Conservation (phyloP, 306 rosid species). For the Mucuna pruriens region DNA sequence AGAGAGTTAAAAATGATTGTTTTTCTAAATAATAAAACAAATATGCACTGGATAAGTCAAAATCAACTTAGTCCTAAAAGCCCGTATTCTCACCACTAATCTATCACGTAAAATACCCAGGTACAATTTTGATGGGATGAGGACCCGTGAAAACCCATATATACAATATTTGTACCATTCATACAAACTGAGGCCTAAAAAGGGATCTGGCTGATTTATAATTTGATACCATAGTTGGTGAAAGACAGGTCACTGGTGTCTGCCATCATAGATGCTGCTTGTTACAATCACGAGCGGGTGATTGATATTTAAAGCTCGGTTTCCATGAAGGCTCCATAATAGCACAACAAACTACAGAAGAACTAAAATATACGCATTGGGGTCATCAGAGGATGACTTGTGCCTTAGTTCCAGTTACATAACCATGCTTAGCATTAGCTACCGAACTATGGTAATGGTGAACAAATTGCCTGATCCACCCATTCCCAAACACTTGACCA, state of each 20-base stretch:
- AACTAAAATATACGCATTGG: slow-evolving; percentile 43
- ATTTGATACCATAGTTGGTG: background rate
- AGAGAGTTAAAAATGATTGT: background rate
- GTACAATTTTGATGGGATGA: background rate
- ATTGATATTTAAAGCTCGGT: slow-evolving; percentile 24
- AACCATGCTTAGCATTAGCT: background rate
- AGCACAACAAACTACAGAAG: background rate
- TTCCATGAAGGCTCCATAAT: slow-evolving; percentile 20
- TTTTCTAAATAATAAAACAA: background rate
- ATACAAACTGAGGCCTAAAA: background rate
- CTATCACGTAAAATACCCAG: background rate
- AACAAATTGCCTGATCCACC: slow-evolving; percentile 36
- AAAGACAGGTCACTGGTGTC: background rate
- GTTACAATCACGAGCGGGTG: background rate
- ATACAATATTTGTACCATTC: background rate
- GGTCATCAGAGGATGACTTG: slow-evolving; percentile 33
- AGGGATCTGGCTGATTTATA: background rate
- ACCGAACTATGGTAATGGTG: background rate
- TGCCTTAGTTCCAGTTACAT: background rate
- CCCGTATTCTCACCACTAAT: background rate
- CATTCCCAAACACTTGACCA: slow-evolving; percentile 27
- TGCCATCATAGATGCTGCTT: slow-evolving; percentile 1
- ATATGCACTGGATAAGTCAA: background rate
- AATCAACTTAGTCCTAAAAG: background rate
- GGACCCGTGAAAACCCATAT: background rate